phyloP scores from a whole-genome alignment of 228 moss, liverwort and hornwort species.

The Sphagnum fallax region DNA sequence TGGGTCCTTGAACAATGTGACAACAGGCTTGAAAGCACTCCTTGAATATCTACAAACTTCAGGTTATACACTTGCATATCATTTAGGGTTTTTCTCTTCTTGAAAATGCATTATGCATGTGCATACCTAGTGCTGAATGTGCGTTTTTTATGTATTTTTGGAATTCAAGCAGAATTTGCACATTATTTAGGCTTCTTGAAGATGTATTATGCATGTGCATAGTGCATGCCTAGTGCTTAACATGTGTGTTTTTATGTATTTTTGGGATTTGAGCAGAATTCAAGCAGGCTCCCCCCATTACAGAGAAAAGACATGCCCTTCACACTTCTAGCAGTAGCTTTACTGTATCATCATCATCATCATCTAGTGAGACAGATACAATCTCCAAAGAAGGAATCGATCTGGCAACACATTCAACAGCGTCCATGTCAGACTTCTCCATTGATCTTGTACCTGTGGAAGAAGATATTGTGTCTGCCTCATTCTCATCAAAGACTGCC shows the following conservation, averaged over 20 bases:
- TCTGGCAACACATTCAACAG: slow-evolving; percentile 14
- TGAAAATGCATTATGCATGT: slow-evolving; percentile 1
- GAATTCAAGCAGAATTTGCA: no score
- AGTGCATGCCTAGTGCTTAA: no score
- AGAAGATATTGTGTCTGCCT: background rate
- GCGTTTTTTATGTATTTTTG: no score
- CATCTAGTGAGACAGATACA: background rate
- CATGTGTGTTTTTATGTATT: no score
- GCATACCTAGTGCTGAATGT: no score
- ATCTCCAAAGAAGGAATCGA: background rate
- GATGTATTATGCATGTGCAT: no score
- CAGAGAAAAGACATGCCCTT: no score
- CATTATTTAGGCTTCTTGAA: no score
- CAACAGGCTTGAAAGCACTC: slow-evolving; percentile 63
- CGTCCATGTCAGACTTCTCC: slow-evolving; percentile 56
- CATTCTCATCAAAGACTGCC: background rate
- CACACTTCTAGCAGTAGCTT: no score
- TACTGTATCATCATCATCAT: no score
- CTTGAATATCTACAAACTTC: slow-evolving; percentile 42
- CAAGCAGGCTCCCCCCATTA: no score
- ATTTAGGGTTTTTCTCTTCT: background rate
- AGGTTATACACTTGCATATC: background rate
- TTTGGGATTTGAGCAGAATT: no score
- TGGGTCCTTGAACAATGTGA: slow-evolving; percentile 46
- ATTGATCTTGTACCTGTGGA: slow-evolving; percentile 25